Percentiles rank a stretch among this genome's conserved stretches.
These are phyloP conservation scores for Ophiostoma quercus DNA, from an alignment of 2,329 filamentous ascomycete genomes.

Conservation along the genomic window DNA sequence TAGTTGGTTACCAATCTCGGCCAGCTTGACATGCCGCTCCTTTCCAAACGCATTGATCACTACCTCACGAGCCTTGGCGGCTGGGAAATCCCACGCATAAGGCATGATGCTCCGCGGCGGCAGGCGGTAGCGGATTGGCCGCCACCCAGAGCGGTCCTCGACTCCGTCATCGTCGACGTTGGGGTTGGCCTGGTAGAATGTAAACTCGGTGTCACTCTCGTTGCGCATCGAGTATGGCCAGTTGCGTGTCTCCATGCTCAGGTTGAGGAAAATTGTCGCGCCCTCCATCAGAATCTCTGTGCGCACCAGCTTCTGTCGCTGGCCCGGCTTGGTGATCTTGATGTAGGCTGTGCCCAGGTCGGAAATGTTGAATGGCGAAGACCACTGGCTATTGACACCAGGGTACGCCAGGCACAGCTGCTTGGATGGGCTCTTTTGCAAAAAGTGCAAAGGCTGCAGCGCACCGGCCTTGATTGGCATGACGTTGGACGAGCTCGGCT, in stretches of 20 bases:
- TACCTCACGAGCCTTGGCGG: slow-evolving; percentile 92
- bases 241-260: slow-evolving; percentile 85
- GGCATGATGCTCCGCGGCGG: slow-evolving; percentile 97
- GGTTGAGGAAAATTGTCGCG: slow-evolving; percentile 86
- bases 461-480: slow-evolving; percentile 72
- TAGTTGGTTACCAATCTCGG: slow-evolving; percentile 92
- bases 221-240: slow-evolving; percentile 99
- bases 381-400: slow-evolving; percentile 95
- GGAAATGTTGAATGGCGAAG: slow-evolving; percentile 94
- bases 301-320: slow-evolving; percentile 81
- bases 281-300: slow-evolving; percentile 88
- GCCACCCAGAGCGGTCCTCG: slow-evolving; percentile 81
- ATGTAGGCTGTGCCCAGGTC: slow-evolving; percentile 89
- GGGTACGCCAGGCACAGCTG: slow-evolving; percentile 91
- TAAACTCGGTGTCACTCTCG: slow-evolving; percentile 93
- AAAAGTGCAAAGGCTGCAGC: slow-evolving; percentile 79
- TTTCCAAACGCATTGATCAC: slow-evolving; percentile 73
- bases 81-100: slow-evolving; percentile 98
- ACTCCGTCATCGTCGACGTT: slow-evolving; percentile 86
- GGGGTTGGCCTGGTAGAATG: slow-evolving; percentile 92
- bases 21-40: slow-evolving; percentile 87
- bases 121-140: slow-evolving; percentile 83
- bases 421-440: slow-evolving; percentile 76
- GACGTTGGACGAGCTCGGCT: slow-evolving; percentile 84
- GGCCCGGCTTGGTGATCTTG: slow-evolving; percentile 85